A percentile compares a stretch with the other conserved stretches of the same genome.
Evolutionary conservation across 441 rosid genomes (phyloP).

Genomic region (Brassica hybrid): DNA sequence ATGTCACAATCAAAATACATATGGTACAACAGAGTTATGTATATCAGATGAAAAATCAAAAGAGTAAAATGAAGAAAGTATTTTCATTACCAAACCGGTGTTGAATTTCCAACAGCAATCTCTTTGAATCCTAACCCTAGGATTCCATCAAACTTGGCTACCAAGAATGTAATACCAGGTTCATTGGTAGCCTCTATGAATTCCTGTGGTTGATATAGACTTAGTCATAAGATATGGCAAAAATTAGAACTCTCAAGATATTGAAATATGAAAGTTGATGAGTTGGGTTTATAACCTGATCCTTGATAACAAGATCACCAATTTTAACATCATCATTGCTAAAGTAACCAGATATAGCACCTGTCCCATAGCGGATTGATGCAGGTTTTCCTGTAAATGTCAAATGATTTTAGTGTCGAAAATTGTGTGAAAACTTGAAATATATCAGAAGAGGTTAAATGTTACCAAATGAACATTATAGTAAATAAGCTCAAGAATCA

Average conservation of each 20-base stretch:
- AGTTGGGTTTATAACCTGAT: conserved; percentile 45
- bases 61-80: neutral
- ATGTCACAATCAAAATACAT: conserved; percentile 4
- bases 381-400: conserved; percentile 58
- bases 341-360: conserved; percentile 67
- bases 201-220: conserved; percentile 49
- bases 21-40: neutral
- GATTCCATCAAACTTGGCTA: conserved; percentile 63
- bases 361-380: conserved; percentile 66
- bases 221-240: conserved; percentile 31
- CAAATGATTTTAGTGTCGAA: neutral
- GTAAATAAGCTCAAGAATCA: neutral
- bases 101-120: conserved; percentile 58
- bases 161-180: conserved; percentile 8
- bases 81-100: conserved; percentile 59
- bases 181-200: conserved; percentile 68
- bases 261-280: conserved; percentile 12
- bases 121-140: conserved; percentile 72
- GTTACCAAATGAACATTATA: conserved; percentile 5
- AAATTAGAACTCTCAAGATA: neutral
- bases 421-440: neutral
- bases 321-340: conserved; percentile 64
- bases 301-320: conserved; percentile 58
- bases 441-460: neutral
- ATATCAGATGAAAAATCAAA: neutral